Conservation (phyloP, 345 rosid species). For the Eucalyptus decipiens region DNA sequence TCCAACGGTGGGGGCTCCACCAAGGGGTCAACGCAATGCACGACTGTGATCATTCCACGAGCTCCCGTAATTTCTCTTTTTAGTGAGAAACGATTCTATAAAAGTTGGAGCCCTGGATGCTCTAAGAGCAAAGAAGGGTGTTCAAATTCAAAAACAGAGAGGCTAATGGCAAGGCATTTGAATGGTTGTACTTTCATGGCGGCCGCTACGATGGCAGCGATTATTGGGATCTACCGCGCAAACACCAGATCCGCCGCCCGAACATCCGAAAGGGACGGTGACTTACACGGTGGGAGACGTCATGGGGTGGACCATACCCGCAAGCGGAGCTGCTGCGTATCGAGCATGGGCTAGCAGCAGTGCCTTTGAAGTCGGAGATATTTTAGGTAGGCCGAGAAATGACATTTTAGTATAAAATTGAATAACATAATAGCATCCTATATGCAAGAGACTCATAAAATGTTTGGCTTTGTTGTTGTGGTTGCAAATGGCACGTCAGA, state of each 20-base stretch:
- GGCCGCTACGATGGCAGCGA: rapidly evolving
- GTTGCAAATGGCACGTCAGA: not conserved
- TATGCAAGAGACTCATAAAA: not conserved
- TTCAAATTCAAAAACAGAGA: too few species aligned
- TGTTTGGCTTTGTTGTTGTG: not conserved
- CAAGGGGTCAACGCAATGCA: too few species aligned
- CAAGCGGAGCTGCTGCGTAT: not conserved
- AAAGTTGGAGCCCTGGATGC: too few species aligned
- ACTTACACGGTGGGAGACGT: not conserved
- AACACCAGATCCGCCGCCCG: rapidly evolving
- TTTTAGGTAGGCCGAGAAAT: not conserved
- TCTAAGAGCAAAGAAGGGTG: too few species aligned
- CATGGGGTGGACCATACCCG: not conserved
- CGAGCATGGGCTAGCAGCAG: not conserved
- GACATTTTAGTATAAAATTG: not conserved
- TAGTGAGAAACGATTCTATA: too few species aligned
- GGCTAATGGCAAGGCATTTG: too few species aligned
- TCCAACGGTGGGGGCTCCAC: too few species aligned
- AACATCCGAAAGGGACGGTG: not conserved
- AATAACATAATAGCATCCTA: not conserved
- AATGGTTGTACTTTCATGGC: rapidly evolving
- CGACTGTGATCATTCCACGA: too few species aligned
- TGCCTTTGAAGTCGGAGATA: not conserved
- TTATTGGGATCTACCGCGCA: rapidly evolving
- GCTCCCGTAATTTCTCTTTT: too few species aligned